Percentiles rank a stretch among this genome's conserved stretches.
phyloP scores from a whole-genome alignment of 2,329 filamentous ascomycete genomes.

The Colletotrichum salicis region DNA sequence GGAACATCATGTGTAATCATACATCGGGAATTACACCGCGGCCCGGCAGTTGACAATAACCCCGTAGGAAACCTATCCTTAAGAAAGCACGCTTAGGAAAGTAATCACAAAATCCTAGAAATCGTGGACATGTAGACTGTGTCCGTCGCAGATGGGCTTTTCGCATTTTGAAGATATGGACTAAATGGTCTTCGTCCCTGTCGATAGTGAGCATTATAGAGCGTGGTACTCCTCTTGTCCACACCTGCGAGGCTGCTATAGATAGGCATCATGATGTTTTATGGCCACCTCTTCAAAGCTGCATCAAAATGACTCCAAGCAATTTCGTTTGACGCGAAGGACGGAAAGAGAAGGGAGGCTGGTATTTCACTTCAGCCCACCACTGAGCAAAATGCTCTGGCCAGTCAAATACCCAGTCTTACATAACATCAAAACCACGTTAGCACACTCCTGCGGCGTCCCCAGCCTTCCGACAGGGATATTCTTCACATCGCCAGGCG shows the following conservation, averaged over 20 bases:
- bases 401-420: slow-evolving; percentile 70
- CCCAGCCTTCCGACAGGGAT: slow-evolving; percentile 70
- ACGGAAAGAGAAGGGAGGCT: neutral
- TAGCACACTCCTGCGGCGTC: slow-evolving; percentile 68
- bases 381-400: slow-evolving; percentile 64
- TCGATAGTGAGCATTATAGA: too few relatives aligned
- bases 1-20: neutral
- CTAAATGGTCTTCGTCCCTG: neutral
- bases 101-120: neutral
- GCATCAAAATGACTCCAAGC: neutral
- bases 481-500: slow-evolving; percentile 67
- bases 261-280: neutral
- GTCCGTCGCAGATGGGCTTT: neutral
- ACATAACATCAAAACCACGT: slow-evolving; percentile 69
- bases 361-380: slow-evolving; percentile 57
- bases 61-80: neutral
- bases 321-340: neutral
- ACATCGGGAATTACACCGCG: neutral
- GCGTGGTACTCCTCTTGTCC: too few relatives aligned
- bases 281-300: neutral
- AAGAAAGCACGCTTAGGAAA: neutral
- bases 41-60: neutral
- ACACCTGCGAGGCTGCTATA: too few relatives aligned
- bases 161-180: neutral
- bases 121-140: neutral